Evolutionary conservation across 2,329 filamentous ascomycete genomes (phyloP), one percentile per base, ranked within the genome.

Genomic region (Aspergillus glaucus): DNA sequence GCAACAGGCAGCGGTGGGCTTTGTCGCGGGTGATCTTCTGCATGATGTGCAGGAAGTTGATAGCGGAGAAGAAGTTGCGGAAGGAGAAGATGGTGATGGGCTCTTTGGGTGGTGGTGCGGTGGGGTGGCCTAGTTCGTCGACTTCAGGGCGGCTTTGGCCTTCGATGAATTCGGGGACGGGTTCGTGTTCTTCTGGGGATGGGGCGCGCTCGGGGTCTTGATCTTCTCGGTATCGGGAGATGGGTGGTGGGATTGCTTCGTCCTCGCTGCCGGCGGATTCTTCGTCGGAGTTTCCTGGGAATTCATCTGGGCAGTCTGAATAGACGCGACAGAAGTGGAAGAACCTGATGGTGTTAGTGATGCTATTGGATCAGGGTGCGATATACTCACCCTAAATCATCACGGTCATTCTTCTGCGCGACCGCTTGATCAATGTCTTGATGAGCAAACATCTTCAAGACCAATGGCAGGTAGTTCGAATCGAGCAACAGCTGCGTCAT

Each of bases 1-100:
- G 82, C 44, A 97, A 79, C 12, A 98, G 78, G 67, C 95, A 95
- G 48, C 93, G 86, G 71, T 98, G 93, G 1, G 92, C 88, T 72
- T 97, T 97, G 70, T 88, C 81, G 61, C 95, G 94, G 72, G 91
- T 96, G 51, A 97, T 87, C 72, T 98, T 98, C 64, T 98, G 93
- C 81, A 98, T 88, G 51, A 96, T 85, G 55, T 94, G 89, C 17
- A 98, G 78, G 69, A 94, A 92, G 71, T 95, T 97, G 75, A 96
- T 96, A 41, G 87, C 82, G 1, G 89, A 87, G 75, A 95, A 95
- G 75, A 97, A 95, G 67, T 95, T 95, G 59, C 93, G 88, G 70
- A 88, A 89, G 10, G 88, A 95, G 73, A 91, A 97, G 61, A 85
- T 84, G 1, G 88, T 95, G 54, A 97, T 91, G 26, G 89, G 89